These are phyloP conservation scores for Lactifluus pinguis DNA, from an alignment of 768 basidiomycete genomes.

Conservation along the genomic window DNA sequence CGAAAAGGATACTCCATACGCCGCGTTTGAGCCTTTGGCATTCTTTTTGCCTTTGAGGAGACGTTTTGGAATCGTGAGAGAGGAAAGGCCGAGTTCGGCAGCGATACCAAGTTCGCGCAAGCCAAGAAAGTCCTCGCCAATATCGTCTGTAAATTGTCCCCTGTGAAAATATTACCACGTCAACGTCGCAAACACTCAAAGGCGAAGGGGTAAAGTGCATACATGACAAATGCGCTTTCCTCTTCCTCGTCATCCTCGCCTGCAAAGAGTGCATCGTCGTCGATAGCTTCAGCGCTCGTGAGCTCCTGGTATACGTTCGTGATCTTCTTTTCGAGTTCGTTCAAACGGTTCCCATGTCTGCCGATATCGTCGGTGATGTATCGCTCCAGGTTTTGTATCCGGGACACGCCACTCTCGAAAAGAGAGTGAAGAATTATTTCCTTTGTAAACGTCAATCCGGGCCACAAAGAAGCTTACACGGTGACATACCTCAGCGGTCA, in stretches of 20 bases:
- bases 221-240: conserved; percentile 60
- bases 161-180: conserved; percentile 27
- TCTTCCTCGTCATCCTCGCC: conserved; percentile 51
- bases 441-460: conserved; percentile 32
- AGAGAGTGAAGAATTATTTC: conserved; percentile 90
- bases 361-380: conserved; percentile 87
- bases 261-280: conserved; percentile 53
- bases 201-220: conserved; percentile 20
- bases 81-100: conserved; percentile 70
- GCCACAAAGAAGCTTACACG: not conserved
- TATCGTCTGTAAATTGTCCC: conserved; percentile 78
- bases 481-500: conserved; percentile 72
- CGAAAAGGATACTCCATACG: conserved; percentile 33
- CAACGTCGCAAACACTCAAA: not conserved
- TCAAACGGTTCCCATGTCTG: conserved; percentile 65
- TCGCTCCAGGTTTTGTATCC: conserved; percentile 69
- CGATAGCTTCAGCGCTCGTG: conserved; percentile 40
- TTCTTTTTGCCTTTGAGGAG: conserved; percentile 50
- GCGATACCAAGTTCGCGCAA: conserved; percentile 83
- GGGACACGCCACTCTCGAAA: conserved; percentile 79
- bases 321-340: conserved; percentile 81
- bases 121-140: conserved; percentile 92
- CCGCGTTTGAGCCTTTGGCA: conserved; percentile 31
- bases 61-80: conserved; percentile 67
- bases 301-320: conserved; percentile 70